Base-by-base conservation (phyloP, 139 green algal species). In the Chlorella sp. region DNA sequence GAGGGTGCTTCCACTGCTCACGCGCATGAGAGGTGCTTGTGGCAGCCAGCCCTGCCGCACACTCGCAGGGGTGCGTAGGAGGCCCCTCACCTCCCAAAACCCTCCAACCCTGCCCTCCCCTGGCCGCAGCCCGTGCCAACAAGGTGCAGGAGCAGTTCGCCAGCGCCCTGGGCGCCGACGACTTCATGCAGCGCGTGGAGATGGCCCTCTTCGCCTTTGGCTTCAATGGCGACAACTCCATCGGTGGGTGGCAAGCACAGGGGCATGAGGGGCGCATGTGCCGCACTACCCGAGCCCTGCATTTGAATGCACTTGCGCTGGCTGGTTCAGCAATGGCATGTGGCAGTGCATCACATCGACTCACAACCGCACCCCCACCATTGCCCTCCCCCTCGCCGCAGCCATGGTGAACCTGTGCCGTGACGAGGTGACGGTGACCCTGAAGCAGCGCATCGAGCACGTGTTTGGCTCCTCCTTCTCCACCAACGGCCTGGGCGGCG, bases 401-500 rank as follows among this genome's bases (percentile, higher is more conserved):
- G 46, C 46, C 46, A 54, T 54, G 46, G 46, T 54, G 46, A 54
- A 96, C 91, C 88, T 97, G 73, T 98, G 95, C 92, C 93, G 95
- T 81, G 95, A 98, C 68, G 95, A 98, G 93, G 90, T 96, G 22
- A 97, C 93, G 30, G 60, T 73, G 46, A 83, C 89, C n/a, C 86
- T 97, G 28, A 94, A 94, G 88, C 86, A 92, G 69, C 93, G 94
- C 83, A 94, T 98, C 75, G 93, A 86, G 43, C 85, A 43, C 94
- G 93, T 93, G 38, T 98, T 93, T 84, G 94, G 94, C 44, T 86
- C 89, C 65, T 94, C 90, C 70, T 96, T 98, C 91, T 95, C 95
- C 87, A 94, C 92, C 77, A 95, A 96, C 84, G 94, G 94, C 22
- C 93, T 97, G 75, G 94, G 93, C 40, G 95, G 92, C 13, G 91